These are phyloP conservation scores for Pseudogymnoascus pannorum DNA, from an alignment of 2,329 filamentous ascomycete species.

Conservation along the genomic window DNA sequence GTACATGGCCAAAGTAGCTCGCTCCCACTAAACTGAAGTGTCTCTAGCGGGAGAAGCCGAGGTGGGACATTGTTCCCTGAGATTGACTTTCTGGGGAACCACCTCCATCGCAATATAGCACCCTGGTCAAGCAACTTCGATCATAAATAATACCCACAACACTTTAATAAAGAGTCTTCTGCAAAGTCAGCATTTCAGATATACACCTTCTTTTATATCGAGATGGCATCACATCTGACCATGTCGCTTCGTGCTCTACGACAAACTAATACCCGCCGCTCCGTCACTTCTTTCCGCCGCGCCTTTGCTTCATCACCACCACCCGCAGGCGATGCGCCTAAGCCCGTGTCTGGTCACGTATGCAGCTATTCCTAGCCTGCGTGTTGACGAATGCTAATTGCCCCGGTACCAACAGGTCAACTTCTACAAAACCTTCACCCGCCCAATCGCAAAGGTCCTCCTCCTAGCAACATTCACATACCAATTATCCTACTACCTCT, in stretches of 20 bases:
- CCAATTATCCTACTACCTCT: slow-evolving; percentile 67
- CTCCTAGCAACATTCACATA: slow-evolving; percentile 71
- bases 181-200: not conserved
- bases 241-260: not conserved
- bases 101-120: not conserved
- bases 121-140: slow-evolving; percentile 1
- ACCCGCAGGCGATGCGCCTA: not conserved
- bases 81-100: slow-evolving; percentile 6
- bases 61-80: not conserved
- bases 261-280: not conserved
- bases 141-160: not conserved
- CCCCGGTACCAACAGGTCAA: slow-evolving; percentile 38
- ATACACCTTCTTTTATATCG: not conserved
- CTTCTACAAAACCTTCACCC: slow-evolving; percentile 70
- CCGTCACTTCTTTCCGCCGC: not conserved
- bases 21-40: not conserved
- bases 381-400: not conserved
- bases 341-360: slow-evolving; percentile 14
- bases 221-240: not conserved
- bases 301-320: slow-evolving; percentile 1
- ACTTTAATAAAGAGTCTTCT: not conserved
- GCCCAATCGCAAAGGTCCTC: slow-evolving; percentile 66
- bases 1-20: not conserved
- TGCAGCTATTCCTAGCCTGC: not conserved
- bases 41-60: slow-evolving; percentile 5